phyloP scores from a whole-genome alignment of 2,329 filamentous ascomycete genomes.

The Albifimbria verrucaria region DNA sequence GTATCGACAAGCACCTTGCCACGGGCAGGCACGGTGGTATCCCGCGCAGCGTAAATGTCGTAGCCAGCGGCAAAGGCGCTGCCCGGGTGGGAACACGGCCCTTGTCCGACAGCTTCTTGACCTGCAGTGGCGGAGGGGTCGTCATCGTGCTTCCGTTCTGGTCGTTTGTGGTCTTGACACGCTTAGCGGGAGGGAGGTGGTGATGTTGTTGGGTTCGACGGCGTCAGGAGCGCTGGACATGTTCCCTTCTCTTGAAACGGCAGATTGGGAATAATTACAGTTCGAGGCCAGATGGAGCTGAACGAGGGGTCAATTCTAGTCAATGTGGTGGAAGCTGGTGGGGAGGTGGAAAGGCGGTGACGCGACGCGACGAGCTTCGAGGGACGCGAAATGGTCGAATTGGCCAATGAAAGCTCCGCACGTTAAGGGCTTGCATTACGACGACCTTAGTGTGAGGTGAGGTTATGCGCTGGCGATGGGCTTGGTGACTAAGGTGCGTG shows the following conservation, averaged over 20 bases:
- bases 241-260: too few species aligned
- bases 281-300: too few species aligned
- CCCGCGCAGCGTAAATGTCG: conserved; percentile 80
- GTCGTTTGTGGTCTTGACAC: conserved; percentile 61
- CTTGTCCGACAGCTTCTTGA: conserved; percentile 82
- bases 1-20: conserved; percentile 88
- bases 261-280: too few species aligned
- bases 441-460: too few species aligned
- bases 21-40: conserved; percentile 72
- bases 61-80: conserved; percentile 90
- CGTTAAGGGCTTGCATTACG: conserved; percentile 19
- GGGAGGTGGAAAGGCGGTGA: conserved; percentile 16
- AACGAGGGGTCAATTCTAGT: too few species aligned
- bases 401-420: conserved; percentile 21
- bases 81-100: conserved; percentile 83
- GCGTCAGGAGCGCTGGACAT: conserved; percentile 14
- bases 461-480: too few species aligned
- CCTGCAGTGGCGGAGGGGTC: conserved; percentile 61
- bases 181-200: conserved; percentile 77
- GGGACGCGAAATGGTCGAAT: conserved; percentile 17
- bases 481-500: too few species aligned
- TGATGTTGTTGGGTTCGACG: conserved; percentile 48
- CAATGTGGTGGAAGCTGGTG: too few species aligned
- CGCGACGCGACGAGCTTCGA: conserved; percentile 24
- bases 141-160: conserved; percentile 17